Conservation (phyloP, 2,329 filamentous ascomycete genomes). For the Colletotrichum musae region DNA sequence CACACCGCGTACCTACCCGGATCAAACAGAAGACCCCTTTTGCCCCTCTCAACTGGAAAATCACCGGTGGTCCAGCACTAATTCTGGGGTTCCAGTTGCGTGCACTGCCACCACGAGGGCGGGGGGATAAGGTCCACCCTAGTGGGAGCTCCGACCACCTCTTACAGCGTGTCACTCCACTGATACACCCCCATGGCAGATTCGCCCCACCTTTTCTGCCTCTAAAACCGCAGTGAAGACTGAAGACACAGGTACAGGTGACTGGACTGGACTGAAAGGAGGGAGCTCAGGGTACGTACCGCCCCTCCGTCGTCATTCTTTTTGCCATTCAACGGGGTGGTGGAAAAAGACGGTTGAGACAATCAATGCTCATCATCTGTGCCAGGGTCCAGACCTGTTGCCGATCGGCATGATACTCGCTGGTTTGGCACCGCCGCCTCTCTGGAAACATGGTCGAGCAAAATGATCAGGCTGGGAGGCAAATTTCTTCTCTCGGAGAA, state of each 20-base stretch:
- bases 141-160: background rate
- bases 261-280: too few species aligned
- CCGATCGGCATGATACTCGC: constrained; percentile 15
- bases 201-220: constrained; percentile 17
- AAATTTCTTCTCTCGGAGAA: background rate
- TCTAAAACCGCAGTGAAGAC: constrained; percentile 18
- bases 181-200: constrained; percentile 30
- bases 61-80: background rate
- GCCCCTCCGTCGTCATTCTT: constrained; percentile 23
- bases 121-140: background rate
- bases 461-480: constrained; percentile 4
- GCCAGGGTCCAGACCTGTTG: constrained; percentile 14
- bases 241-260: too few species aligned
- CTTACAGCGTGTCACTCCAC: constrained; percentile 26
- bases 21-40: background rate
- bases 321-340: constrained; percentile 15
- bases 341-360: constrained; percentile 3
- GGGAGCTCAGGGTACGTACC: constrained; percentile 19
- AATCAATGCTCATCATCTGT: constrained; percentile 18
- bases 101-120: constrained; percentile 24
- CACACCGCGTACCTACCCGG: background rate
- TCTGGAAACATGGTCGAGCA: background rate
- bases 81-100: constrained; percentile 7
- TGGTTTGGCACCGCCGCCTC: background rate
- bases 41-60: background rate